Evolutionary conservation across 1,284 basidiomycete species (phyloP).

Genomic region (Sporisorium iseilematis-ciliati): DNA sequence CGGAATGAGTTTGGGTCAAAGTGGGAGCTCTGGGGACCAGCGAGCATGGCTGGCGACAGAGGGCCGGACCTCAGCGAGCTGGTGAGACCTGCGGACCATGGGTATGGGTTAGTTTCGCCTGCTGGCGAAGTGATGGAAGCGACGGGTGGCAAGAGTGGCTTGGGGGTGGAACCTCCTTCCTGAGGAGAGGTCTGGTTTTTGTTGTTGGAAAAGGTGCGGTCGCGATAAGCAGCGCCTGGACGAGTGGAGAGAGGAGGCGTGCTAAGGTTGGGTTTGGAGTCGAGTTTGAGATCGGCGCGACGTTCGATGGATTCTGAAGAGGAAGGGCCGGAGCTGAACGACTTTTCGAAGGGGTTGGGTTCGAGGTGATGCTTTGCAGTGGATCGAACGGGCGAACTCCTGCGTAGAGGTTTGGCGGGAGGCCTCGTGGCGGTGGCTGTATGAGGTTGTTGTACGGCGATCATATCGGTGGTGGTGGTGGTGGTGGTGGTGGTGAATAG

Average conservation of each 20-base stretch:
- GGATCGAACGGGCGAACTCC: conserved; percentile 31
- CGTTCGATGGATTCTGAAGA: conserved; percentile 63
- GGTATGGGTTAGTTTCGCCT: conserved; percentile 71
- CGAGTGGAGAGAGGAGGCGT: conserved; percentile 51
- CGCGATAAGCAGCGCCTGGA: conserved; percentile 48
- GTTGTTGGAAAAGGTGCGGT: conserved; percentile 29
- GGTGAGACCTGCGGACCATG: conserved; percentile 52
- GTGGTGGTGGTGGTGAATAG: conserved; percentile 6
- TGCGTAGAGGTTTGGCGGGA: conserved; percentile 37
- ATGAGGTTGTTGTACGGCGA: conserved; percentile 31
- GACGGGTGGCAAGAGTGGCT: conserved; percentile 80
- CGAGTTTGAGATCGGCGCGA: conserved; percentile 37
- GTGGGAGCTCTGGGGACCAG: conserved; percentile 77
- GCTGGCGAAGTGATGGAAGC: conserved; percentile 87
- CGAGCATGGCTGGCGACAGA: conserved; percentile 92
- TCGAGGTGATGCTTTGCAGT: conserved; percentile 75
- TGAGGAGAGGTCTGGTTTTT: conserved; percentile 47
- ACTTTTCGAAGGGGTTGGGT: conserved; percentile 96
- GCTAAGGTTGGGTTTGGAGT: conserved; percentile 32
- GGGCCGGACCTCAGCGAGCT: conserved; percentile 88
- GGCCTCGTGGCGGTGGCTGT: conserved; percentile 51
- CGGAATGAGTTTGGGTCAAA: conserved; percentile 78
- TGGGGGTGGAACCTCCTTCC: conserved; percentile 45
- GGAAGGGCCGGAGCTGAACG: conserved; percentile 77
- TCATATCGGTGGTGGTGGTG: conserved; percentile 19